These are phyloP conservation scores for Metschnikowia cubensis DNA, from an alignment of 805 yeast genomes.

Conservation along the genomic window DNA sequence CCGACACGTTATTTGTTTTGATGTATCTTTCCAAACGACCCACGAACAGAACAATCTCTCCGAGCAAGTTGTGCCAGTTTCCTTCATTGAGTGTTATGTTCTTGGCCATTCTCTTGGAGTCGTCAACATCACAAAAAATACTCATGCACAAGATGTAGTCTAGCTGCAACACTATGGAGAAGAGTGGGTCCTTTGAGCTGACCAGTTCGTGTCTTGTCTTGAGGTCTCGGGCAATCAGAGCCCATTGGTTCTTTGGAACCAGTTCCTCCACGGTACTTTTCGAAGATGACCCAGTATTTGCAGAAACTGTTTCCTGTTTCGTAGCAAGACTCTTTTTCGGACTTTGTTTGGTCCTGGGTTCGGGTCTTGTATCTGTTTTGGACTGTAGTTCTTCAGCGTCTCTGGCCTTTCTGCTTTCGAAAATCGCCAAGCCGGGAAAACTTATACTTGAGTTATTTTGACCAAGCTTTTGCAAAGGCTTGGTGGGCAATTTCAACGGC, in stretches of 20 bases:
- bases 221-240: constrained; percentile 7
- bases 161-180: constrained; percentile 18
- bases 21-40: constrained; percentile 15
- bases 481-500: not conserved
- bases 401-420: constrained; percentile 6
- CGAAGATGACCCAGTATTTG: not conserved
- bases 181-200: constrained; percentile 18
- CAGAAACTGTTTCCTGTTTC: not conserved
- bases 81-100: not conserved
- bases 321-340: not conserved
- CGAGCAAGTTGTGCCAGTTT: constrained; percentile 13
- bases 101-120: constrained; percentile 1
- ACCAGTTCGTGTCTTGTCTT: constrained; percentile 6
- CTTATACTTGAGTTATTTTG: constrained; percentile 13
- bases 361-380: not conserved
- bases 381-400: not conserved
- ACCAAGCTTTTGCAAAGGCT: not conserved
- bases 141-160: constrained; percentile 14
- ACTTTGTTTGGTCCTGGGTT: not conserved
- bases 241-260: constrained; percentile 3
- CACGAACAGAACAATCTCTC: constrained; percentile 13
- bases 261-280: not conserved
- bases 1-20: constrained; percentile 12
- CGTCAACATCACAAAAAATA: constrained; percentile 10
- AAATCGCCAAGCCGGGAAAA: constrained; percentile 14